Evolutionary conservation across 257 asterid genomes (phyloP).

Genomic region (Fraxinus quadrangulata): DNA sequence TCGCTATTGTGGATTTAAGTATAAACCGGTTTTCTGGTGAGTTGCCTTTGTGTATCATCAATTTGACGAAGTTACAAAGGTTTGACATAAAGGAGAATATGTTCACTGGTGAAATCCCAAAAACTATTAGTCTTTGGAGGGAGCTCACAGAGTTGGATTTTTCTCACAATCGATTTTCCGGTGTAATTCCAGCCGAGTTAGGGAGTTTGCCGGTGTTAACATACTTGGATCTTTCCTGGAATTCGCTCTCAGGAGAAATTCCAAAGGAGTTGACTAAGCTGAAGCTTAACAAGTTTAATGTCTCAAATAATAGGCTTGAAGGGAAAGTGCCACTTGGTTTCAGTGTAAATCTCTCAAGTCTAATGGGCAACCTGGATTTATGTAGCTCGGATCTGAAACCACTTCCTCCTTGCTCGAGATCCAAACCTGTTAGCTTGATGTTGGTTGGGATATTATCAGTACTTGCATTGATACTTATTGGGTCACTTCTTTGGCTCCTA

Average conservation of each 20-base stretch:
- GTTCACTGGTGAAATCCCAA: slow-evolving; percentile 65
- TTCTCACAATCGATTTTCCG: slow-evolving; percentile 63
- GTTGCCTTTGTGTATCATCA: slow-evolving; percentile 59
- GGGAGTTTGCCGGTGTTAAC: slow-evolving; percentile 60
- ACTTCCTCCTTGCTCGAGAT: slow-evolving; percentile 53
- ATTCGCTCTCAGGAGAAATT: slow-evolving; percentile 62
- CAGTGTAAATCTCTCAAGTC: slow-evolving; percentile 42
- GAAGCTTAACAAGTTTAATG: slow-evolving; percentile 63
- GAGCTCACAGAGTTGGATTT: slow-evolving; percentile 64
- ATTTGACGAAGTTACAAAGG: slow-evolving; percentile 50
- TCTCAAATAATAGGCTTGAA: slow-evolving; percentile 72
- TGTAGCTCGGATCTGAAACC: slow-evolving; percentile 63
- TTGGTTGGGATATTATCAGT: slow-evolving; percentile 52
- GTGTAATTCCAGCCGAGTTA: slow-evolving; percentile 60
- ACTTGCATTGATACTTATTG: slow-evolving; percentile 48
- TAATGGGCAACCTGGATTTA: slow-evolving; percentile 66
- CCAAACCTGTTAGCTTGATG: slow-evolving; percentile 44
- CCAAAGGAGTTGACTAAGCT: slow-evolving; percentile 58
- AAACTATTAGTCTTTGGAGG: slow-evolving; percentile 38
- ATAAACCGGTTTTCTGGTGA: slow-evolving; percentile 58
- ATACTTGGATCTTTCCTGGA: slow-evolving; percentile 63
- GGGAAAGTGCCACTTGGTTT: slow-evolving; percentile 71
- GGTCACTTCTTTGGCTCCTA: slow-evolving; percentile 54
- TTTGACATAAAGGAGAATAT: slow-evolving; percentile 60
- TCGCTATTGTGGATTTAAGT: slow-evolving; percentile 55